Evolutionary conservation across 2,329 filamentous ascomycete genomes (phyloP), one percentile per base, ranked within the genome.

Genomic region (Blastomyces parvus): DNA sequence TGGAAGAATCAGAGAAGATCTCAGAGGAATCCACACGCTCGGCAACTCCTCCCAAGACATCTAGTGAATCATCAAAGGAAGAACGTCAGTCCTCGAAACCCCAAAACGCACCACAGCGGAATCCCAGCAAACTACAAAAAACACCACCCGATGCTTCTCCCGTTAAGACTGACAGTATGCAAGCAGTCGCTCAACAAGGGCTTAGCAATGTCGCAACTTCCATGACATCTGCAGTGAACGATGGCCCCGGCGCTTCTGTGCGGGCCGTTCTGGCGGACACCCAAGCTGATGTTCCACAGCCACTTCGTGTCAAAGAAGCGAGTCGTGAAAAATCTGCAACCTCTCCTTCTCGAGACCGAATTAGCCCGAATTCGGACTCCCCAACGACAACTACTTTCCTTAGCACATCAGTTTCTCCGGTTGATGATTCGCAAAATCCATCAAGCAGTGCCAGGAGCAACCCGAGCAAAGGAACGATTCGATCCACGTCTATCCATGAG

Each of bases 71-170:
- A 13, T 61, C 77, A 25, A 73, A 70, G 22, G 74, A 75, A 25
- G 76, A 78, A n/a, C 67, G 70, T 22, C 64, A 70, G 27, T 59
- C 69, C 3, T 69, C 67, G n/a, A 75, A 74, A 57, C 68, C 70
- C 30, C 67, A 72, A 52, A 64, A 63, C 13, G 69, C 68, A 52
- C 76, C 81, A 11, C 84, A 87, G 67, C 81, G 85, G 64, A 81
- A 83, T 62, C 75, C 83, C 3, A 85, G 83, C 77, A 91, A 90
- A 73, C 78, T 91, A 61, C 88, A 90, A 70, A 91, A 91, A 74
- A 82, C 83, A 63, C 82, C 83, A n/a, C 70, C 72, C 19, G 74
- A 70, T 27, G 57, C 70, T 19, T 74, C 74, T 38, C 68, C 73
- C 25, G 69, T 66, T 74, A 81, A 77, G 53, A 77, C 78, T 57